phyloP scores from a whole-genome alignment of 129 eudicot genomes.

The Chrysanthemum seticuspe region DNA sequence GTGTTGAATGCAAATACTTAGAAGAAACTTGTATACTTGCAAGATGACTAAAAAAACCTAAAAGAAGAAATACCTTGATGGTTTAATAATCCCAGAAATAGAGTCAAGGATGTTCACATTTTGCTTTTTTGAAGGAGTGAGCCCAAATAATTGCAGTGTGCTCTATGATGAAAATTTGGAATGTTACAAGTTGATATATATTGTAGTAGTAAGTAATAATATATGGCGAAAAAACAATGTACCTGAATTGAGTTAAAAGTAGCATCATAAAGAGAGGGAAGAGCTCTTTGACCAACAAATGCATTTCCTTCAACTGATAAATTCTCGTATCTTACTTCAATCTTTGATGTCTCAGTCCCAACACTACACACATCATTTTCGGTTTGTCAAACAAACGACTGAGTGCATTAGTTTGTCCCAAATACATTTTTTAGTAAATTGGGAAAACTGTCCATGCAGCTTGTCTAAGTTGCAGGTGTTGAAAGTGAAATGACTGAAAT shows the following conservation, averaged over 20 bases:
- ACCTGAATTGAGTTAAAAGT: slow-evolving; percentile 37
- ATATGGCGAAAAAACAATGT: not conserved
- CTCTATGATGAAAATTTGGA: not conserved
- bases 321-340: slow-evolving; percentile 44
- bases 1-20: not conserved
- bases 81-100: slow-evolving; percentile 18
- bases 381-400: too few relatives aligned
- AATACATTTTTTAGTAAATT: too few relatives aligned
- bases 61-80: slow-evolving; percentile 19
- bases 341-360: slow-evolving; percentile 40
- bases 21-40: not conserved
- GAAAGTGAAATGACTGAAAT: too few relatives aligned
- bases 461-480: too few relatives aligned
- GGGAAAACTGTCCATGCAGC: too few relatives aligned
- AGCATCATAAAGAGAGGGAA: slow-evolving; percentile 35
- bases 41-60: not conserved
- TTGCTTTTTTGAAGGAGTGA: slow-evolving; percentile 17
- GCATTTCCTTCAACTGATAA: slow-evolving; percentile 42
- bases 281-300: slow-evolving; percentile 39
- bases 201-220: too few relatives aligned
- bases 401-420: too few relatives aligned
- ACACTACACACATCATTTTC: slow-evolving; percentile 3
- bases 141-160: slow-evolving; percentile 10
- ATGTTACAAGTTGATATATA: not conserved
- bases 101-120: slow-evolving; percentile 27